phyloP scores from a whole-genome alignment of 257 asterid genomes.

The Cruciata laevipes region DNA sequence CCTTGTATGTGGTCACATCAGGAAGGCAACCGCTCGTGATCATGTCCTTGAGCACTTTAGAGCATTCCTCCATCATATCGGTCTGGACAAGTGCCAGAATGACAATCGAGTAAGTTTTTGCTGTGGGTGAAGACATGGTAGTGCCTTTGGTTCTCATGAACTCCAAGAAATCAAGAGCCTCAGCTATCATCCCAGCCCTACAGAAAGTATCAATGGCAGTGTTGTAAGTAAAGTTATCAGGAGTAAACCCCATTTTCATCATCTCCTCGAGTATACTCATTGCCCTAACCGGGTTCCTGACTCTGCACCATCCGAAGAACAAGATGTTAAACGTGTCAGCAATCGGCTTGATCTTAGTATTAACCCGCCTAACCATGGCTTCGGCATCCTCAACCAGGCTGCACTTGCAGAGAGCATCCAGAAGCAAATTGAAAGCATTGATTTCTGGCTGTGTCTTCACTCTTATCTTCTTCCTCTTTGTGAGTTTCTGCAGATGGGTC shows the following conservation, averaged over 20 bases:
- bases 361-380: slow-evolving; percentile 51
- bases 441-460: slow-evolving; percentile 90
- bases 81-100: slow-evolving; percentile 60
- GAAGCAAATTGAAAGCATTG: slow-evolving; percentile 63
- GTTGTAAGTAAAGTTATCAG: slow-evolving; percentile 72
- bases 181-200: slow-evolving; percentile 70
- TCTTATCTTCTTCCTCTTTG: slow-evolving; percentile 76
- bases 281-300: slow-evolving; percentile 63
- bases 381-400: slow-evolving; percentile 84
- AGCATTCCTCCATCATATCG: slow-evolving; percentile 66
- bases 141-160: slow-evolving; percentile 78
- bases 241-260: slow-evolving; percentile 62
- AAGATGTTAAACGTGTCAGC: slow-evolving; percentile 70
- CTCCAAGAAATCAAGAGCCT: slow-evolving; percentile 64
- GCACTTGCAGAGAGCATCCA: slow-evolving; percentile 91
- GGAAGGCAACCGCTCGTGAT: slow-evolving; percentile 75
- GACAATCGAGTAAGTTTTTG: slow-evolving; percentile 72
- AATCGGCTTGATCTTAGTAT: slow-evolving; percentile 57
- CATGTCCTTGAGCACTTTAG: slow-evolving; percentile 55
- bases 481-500: slow-evolving; percentile 79
- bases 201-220: slow-evolving; percentile 88
- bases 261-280: slow-evolving; percentile 69
- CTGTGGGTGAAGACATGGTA: slow-evolving; percentile 84
- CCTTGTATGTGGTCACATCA: slow-evolving; percentile 85
- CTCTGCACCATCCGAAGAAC: slow-evolving; percentile 93